Evolutionary conservation across 805 yeast species (phyloP), one percentile per base, ranked within the genome.

Genomic region (Pichia cabralensis): DNA sequence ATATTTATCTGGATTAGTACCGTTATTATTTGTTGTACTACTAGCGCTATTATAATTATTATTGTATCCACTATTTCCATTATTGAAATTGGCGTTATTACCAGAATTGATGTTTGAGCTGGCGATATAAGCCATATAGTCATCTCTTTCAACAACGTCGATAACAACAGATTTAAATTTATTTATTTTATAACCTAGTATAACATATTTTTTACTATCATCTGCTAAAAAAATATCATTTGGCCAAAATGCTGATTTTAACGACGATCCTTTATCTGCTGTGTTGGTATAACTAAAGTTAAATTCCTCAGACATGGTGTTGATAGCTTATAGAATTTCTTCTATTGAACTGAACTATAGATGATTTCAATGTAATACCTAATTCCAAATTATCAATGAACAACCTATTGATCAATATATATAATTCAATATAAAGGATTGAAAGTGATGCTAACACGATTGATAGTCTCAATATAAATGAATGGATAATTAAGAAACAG

Each of bases 161-260:
- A 54, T 46, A 4, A 55, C 48, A 1, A 57, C 51, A 3, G 29
- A 36, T 24, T 53, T 55, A 7, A 24, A 26, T 3, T 28, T 24
- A 22, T 42, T 34, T 8, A 53, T 38, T 27, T 31, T 39, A 38
- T 55, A 53, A 2, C 63, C 62, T 8, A 57, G 33, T 4, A 56
- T 42, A 12, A 52, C 35, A 11, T 46, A 38, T 7, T 44, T 39
- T 11, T 43, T 31, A 5, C 20, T 19, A 9, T 19, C n/a, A 5
- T 31, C 22, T 9, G 17, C 15, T 19, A 42, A 17, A 9, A 23
- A 21, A 7, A 56, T 29, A 33, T 56, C 60, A 10, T 39, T 33
- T 9, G 62, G 61, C 61, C 61, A 57, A 29, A 52, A 55, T 1
- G n/a, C n/a, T n/a, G n/a, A n/a, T n/a, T n/a, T n/a, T n/a, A n/a